phyloP scores from a whole-genome alignment of 441 rosid genomes.

The Adansonia grandidieri region DNA sequence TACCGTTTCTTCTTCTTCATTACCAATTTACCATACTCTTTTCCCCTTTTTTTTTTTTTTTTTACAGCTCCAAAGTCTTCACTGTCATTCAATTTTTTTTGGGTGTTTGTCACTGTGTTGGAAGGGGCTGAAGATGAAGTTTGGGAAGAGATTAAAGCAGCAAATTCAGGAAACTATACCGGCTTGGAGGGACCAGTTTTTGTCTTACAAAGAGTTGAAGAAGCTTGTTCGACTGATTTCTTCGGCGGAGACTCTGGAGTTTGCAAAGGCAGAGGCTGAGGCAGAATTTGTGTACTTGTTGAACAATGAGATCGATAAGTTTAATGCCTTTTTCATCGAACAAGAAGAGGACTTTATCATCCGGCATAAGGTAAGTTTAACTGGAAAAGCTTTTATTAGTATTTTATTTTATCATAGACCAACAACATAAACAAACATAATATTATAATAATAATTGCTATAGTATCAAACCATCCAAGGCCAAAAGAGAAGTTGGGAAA shows the following conservation, averaged over 20 bases:
- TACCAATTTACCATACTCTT: constrained; percentile 2
- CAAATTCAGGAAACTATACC: constrained; percentile 80
- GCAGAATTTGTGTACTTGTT: constrained; percentile 59
- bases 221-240: constrained; percentile 61
- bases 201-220: constrained; percentile 78
- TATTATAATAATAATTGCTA: background rate
- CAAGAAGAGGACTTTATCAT: constrained; percentile 90
- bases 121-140: constrained; percentile 52
- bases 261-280: constrained; percentile 47
- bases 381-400: background rate
- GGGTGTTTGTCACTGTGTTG: background rate
- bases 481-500: background rate
- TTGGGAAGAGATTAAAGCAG: constrained; percentile 79
- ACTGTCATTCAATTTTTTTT: background rate
- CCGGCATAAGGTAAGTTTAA: constrained; percentile 54
- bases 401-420: background rate
- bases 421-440: background rate
- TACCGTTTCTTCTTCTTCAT: constrained; percentile 2
- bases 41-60: background rate
- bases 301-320: constrained; percentile 81
- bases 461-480: background rate
- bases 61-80: background rate
- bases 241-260: constrained; percentile 33
- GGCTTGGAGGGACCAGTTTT: constrained; percentile 74
- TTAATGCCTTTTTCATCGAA: constrained; percentile 77